Evolutionary conservation across 805 yeast genomes (phyloP).

Genomic region (Myxozyma neglecta): DNA sequence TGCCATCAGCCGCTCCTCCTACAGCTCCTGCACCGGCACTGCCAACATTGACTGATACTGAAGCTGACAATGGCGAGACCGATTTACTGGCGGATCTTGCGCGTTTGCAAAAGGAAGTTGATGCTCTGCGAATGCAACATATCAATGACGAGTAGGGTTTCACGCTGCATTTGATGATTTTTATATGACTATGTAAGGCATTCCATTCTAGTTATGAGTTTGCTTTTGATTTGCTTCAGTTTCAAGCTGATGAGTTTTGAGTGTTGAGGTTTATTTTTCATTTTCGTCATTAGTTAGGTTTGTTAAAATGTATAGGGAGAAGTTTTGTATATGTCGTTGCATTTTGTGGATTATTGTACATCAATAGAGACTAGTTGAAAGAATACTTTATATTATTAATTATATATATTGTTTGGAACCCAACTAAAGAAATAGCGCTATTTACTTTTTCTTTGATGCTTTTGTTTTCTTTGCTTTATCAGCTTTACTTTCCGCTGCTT

Average conservation of each 20-base stretch:
- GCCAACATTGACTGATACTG: not conserved
- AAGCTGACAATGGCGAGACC: constrained; percentile 10
- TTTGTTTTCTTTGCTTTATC: constrained; percentile 30
- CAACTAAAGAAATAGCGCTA: not conserved
- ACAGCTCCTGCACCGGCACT: not conserved
- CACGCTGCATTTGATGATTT: not conserved
- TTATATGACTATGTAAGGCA: not conserved
- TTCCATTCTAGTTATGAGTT: not conserved
- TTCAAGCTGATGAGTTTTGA: not conserved
- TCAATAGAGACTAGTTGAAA: not conserved
- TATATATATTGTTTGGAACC: not conserved
- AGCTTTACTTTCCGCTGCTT: constrained; percentile 36
- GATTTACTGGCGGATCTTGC: constrained; percentile 32
- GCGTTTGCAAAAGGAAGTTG: constrained; percentile 28
- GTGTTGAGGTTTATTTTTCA: not conserved
- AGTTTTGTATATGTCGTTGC: not conserved
- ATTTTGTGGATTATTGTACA: not conserved
- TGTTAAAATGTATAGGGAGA: not conserved
- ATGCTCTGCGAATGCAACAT: constrained; percentile 24
- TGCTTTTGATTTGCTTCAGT: not conserved
- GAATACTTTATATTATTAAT: not conserved
- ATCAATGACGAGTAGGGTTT: not conserved
- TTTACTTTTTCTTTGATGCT: constrained; percentile 12
- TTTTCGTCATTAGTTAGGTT: not conserved
- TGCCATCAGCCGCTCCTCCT: not conserved